phyloP scores from a whole-genome alignment of 2,329 filamentous ascomycete genomes.

The Aspergillus sp. region DNA sequence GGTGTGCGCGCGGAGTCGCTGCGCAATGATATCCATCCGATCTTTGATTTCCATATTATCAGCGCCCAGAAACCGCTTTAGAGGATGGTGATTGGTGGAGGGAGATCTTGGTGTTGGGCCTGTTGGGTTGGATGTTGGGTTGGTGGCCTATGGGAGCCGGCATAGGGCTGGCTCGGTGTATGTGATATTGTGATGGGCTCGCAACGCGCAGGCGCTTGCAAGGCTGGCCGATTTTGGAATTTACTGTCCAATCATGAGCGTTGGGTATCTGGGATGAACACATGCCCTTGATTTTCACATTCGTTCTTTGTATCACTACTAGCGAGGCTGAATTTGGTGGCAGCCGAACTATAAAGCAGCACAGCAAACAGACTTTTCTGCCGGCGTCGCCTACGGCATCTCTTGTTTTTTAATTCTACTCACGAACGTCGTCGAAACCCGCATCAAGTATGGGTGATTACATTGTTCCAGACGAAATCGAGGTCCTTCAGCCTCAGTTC shows the following conservation, averaged over 20 bases:
- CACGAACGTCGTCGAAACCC: rapidly evolving
- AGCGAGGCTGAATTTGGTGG: too few relatives aligned
- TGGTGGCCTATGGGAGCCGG: neutral
- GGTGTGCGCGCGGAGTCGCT: slow-evolving; percentile 14
- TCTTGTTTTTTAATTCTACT: neutral
- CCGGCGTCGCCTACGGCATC: too few relatives aligned
- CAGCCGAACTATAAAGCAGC: too few relatives aligned
- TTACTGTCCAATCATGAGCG: neutral
- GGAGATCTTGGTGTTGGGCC: neutral
- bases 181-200: neutral
- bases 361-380: too few relatives aligned
- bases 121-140: neutral
- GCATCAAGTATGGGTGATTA: neutral
- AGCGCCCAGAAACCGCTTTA: slow-evolving; percentile 12
- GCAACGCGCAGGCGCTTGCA: neutral
- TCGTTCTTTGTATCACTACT: too few relatives aligned
- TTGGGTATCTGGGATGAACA: neutral
- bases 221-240: neutral
- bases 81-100: neutral
- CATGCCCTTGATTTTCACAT: too few relatives aligned
- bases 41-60: slow-evolving; percentile 17
- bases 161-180: neutral
- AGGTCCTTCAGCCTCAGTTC: neutral
- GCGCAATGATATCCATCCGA: slow-evolving; percentile 13
- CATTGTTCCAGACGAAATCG: neutral